Evolutionary conservation across 257 asterid species (phyloP).

Genomic region (Nyctanthes arbortristis): DNA sequence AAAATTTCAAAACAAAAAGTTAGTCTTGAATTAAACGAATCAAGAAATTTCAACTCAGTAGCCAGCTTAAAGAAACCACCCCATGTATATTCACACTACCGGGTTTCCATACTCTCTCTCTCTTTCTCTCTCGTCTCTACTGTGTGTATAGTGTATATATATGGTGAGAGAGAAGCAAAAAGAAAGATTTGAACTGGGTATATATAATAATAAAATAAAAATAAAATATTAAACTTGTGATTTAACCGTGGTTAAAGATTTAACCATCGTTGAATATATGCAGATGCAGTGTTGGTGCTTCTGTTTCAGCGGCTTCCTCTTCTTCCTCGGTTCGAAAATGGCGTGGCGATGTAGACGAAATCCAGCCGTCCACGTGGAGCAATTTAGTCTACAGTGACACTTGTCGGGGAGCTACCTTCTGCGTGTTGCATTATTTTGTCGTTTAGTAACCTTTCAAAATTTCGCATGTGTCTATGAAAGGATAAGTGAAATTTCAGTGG

Average conservation of each 20-base stretch:
- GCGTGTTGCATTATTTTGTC: conserved; percentile 44
- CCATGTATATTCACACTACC: conserved; percentile 34
- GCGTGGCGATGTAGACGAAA: not conserved
- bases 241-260: conserved; percentile 34
- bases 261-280: conserved; percentile 32
- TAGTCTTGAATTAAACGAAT: conserved; percentile 25
- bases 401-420: conserved; percentile 56
- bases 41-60: conserved; percentile 27
- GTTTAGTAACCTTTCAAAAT: no score
- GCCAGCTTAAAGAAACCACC: conserved; percentile 22
- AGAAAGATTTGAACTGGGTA: conserved; percentile 32
- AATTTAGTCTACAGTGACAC: conserved; percentile 40
- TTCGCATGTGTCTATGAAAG: no score
- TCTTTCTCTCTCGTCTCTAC: conserved; percentile 1
- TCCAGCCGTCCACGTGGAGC: conserved; percentile 60
- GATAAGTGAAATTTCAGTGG: no score
- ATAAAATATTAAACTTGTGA: no score
- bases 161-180: conserved; percentile 36
- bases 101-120: conserved; percentile 10
- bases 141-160: conserved; percentile 29
- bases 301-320: conserved; percentile 26
- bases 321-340: conserved; percentile 34
- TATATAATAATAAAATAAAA: conserved; percentile 12
- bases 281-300: not conserved
- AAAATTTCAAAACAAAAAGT: conserved; percentile 1